phyloP scores from a whole-genome alignment of 208 protist genomes.

The Angomonas desouzai region DNA sequence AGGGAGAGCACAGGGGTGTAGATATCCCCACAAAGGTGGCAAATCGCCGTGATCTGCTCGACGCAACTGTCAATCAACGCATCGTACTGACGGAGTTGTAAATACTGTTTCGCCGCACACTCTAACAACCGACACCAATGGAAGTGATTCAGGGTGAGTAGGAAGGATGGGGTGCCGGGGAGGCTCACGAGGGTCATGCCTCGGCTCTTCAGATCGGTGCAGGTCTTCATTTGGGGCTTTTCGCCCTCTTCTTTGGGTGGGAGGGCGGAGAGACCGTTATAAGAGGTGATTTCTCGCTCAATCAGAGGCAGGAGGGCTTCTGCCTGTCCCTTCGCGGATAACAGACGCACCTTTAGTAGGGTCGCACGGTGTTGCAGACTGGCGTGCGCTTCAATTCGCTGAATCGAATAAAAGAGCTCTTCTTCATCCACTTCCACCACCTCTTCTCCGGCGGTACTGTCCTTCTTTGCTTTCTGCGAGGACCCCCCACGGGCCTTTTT shows the following conservation, averaged over 20 bases:
- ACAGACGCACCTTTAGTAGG: conserved; percentile 12
- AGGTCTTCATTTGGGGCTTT: conserved; percentile 6
- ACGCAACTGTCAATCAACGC: conserved; percentile 23
- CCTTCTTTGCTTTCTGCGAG: neutral
- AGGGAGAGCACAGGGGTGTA: conserved; percentile 42
- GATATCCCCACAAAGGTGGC: conserved; percentile 41
- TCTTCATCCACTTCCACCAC: neutral
- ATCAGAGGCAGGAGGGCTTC: conserved; percentile 14
- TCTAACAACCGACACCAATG: conserved; percentile 48
- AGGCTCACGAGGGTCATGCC: conserved; percentile 17
- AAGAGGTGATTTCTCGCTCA: conserved; percentile 13
- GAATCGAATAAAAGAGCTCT: conserved; percentile 8
- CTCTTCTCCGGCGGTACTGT: neutral
- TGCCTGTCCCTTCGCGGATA: conserved; percentile 12
- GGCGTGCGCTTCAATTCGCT: conserved; percentile 20
- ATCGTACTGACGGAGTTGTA: conserved; percentile 33
- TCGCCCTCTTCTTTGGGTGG: conserved; percentile 2
- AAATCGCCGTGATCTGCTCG: conserved; percentile 35
- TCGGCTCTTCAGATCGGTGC: conserved; percentile 18
- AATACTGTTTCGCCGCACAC: conserved; percentile 29
- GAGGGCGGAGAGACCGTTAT: neutral
- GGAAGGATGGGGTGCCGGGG: conserved; percentile 30
- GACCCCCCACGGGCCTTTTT: neutral
- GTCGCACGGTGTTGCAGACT: conserved; percentile 24
- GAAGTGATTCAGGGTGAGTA: conserved; percentile 35